A percentile compares a stretch with the other conserved stretches of the same genome.
Conservation (phyloP, 192 early-diverging fungal genomes). For the Coemansia sp. region DNA sequence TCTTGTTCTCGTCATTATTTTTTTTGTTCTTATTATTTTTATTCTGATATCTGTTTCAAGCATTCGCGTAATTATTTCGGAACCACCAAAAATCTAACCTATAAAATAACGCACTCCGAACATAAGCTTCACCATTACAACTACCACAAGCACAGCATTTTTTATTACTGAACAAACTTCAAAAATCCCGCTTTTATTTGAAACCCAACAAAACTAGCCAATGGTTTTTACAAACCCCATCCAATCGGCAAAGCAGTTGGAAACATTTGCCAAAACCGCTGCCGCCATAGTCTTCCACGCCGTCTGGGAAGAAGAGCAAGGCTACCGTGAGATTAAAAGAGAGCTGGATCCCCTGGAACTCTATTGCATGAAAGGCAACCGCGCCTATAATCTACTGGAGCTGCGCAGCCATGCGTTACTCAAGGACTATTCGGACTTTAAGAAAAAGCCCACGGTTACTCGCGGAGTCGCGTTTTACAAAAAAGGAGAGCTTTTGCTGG, state of each 20-base stretch:
- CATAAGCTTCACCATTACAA: no score
- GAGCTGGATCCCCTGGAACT: not conserved
- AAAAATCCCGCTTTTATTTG: no score
- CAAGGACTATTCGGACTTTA: not conserved
- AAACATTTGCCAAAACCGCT: not conserved
- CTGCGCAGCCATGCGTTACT: not conserved
- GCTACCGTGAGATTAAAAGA: not conserved
- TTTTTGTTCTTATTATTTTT: no score
- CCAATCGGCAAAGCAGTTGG: not conserved
- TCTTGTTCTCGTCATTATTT: no score
- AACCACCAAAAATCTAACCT: no score
- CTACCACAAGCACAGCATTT: no score
- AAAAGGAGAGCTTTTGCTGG: not conserved
- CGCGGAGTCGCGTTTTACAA: not conserved
- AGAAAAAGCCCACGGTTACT: not conserved
- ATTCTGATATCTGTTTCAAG: no score
- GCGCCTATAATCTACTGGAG: not conserved
- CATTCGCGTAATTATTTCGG: no score
- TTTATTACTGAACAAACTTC: no score
- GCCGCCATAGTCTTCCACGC: conserved; percentile 2
- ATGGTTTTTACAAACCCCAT: not conserved
- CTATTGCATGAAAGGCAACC: not conserved
- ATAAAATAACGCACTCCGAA: no score
- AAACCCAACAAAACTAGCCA: no score
- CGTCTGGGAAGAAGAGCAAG: not conserved